Percentiles rank a stretch among this genome's conserved stretches.
Evolutionary conservation across 495 filamentous ascomycete genomes (phyloP).

Genomic region (Penicillium alfredii): DNA sequence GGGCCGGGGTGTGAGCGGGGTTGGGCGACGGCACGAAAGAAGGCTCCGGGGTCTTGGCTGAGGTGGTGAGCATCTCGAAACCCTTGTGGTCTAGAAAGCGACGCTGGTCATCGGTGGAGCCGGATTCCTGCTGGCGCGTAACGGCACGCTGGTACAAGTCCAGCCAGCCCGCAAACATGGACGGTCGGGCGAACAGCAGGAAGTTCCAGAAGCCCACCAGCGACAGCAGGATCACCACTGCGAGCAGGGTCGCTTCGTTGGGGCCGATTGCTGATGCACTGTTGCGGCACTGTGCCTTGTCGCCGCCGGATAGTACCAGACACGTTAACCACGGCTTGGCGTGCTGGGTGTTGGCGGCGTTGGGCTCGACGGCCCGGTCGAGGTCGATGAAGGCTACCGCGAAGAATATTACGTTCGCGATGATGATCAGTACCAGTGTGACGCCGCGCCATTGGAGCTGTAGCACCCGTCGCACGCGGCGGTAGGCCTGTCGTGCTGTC

Average conservation of each 20-base stretch:
- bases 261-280: slow-evolving; percentile 48
- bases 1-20: slow-evolving; percentile 21
- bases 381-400: slow-evolving; percentile 82
- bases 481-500: slow-evolving; percentile 82
- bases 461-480: slow-evolving; percentile 78
- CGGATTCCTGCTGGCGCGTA: slow-evolving; percentile 61
- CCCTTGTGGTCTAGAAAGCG: slow-evolving; percentile 58
- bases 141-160: slow-evolving; percentile 52
- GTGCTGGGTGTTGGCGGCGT: slow-evolving; percentile 45
- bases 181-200: slow-evolving; percentile 69
- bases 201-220: slow-evolving; percentile 83
- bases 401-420: slow-evolving; percentile 87
- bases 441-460: slow-evolving; percentile 92
- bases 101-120: slow-evolving; percentile 73
- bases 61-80: slow-evolving; percentile 74
- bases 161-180: slow-evolving; percentile 79
- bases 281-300: slow-evolving; percentile 60
- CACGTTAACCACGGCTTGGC: slow-evolving; percentile 68
- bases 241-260: slow-evolving; percentile 69
- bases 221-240: slow-evolving; percentile 73
- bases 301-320: slow-evolving; percentile 49
- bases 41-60: slow-evolving; percentile 41
- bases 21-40: slow-evolving; percentile 38
- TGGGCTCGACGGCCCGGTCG: slow-evolving; percentile 59
- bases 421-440: slow-evolving; percentile 76